Base-by-base conservation (phyloP, 2,329 filamentous ascomycete species). In the Paecilomyces niveus region DNA sequence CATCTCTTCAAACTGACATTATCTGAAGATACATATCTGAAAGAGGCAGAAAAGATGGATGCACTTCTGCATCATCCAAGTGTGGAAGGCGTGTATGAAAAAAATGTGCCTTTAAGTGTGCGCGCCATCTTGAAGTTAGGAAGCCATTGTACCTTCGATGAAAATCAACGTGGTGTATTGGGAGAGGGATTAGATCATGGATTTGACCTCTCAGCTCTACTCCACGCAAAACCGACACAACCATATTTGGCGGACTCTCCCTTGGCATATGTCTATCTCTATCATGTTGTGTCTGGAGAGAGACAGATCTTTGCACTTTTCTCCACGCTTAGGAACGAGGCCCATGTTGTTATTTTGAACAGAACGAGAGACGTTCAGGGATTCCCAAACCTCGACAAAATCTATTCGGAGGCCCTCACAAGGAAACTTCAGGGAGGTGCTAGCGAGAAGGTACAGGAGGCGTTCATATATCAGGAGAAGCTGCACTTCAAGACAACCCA, bases 51-150 rank as follows among this genome's bases (percentile, higher is more conserved):
- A 61, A 95, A 92, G 70, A 88, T 97, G 61, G 85, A 88, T 1
- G 76, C 88, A 29, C 79, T 97, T 1, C 93, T 97, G 78, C 92
- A 93, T 62, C 92, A 99, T 70, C 85, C 92, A 0, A 96, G 92
- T 72, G 90, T 99, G 1, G 94, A 99, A 74, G 95, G 95, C 31
- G 92, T 99, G 13, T 99, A 99, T 69, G 95, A 99, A 76, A 93
- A 89, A 68, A 89, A 96, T 64, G 82, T 99, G 1, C 92, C 95
- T 0, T 80, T 97, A 5, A 90, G 90, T 62, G 84, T 96, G 54
- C 85, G 93, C 49, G 94, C 93, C 3, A 84, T 99, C 32, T 83
- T 99, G 9, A 89, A 94, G 65, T 80, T 99, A 1, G 95, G 94
- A 50, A 97, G 90, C 67, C 80, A 89, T 31, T 99, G 94, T 71